phyloP scores from a whole-genome alignment of 306 rosid species.

The Carpinus fangiana region DNA sequence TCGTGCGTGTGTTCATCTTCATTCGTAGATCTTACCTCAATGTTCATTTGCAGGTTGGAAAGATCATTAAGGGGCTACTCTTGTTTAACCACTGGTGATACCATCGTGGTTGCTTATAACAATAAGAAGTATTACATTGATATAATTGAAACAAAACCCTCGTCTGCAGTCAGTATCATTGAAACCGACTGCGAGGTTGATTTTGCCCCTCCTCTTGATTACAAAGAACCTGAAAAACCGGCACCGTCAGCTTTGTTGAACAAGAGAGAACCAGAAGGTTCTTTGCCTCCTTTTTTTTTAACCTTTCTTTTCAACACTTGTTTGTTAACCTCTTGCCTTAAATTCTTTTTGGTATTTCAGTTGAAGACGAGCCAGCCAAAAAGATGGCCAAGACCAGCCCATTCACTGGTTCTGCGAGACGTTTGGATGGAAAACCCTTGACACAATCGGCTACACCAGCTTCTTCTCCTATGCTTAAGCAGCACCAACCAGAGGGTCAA shows the following conservation, averaged over 20 bases:
- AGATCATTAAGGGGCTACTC: constrained; percentile 57
- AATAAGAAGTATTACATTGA: constrained; percentile 52
- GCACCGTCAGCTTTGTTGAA: constrained; percentile 22
- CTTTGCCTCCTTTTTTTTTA: not conserved
- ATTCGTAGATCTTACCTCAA: constrained; percentile 5
- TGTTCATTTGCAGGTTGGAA: constrained; percentile 45
- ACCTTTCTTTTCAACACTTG: not conserved
- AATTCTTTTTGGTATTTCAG: constrained; percentile 25
- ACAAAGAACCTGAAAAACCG: constrained; percentile 45
- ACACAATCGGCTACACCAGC: constrained; percentile 32
- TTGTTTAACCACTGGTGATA: constrained; percentile 61
- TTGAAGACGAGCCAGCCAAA: constrained; percentile 40
- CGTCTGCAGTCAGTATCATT: constrained; percentile 42
- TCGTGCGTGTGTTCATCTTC: not conserved
- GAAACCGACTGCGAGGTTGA: constrained; percentile 59
- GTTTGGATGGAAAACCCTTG: constrained; percentile 48
- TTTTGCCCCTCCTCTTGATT: constrained; percentile 54
- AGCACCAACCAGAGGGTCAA: constrained; percentile 22
- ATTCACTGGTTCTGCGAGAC: constrained; percentile 51
- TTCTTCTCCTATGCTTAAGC: constrained; percentile 31
- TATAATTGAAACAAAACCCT: constrained; percentile 57
- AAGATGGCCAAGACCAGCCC: constrained; percentile 40
- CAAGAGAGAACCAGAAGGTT: constrained; percentile 39
- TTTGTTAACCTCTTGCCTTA: not conserved
- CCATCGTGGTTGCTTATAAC: constrained; percentile 55